Evolutionary conservation across 2,329 filamentous ascomycete species (phyloP), one percentile per base, ranked within the genome.

Genomic region (Parastagonospora avenae): DNA sequence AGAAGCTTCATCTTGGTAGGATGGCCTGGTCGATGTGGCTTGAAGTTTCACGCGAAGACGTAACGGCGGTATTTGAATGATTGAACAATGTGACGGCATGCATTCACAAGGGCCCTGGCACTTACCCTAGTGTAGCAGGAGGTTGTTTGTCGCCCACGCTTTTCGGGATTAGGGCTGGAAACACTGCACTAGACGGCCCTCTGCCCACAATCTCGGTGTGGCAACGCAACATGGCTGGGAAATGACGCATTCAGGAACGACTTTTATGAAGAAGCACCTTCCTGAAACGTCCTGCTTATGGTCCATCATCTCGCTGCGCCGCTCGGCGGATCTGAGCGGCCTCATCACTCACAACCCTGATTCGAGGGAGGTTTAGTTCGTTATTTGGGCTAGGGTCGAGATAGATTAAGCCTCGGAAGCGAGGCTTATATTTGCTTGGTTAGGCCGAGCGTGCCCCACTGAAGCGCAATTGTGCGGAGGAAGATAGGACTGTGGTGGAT

Each of bases 1-100:
- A 63, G 52, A 52, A 71, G 57, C 64, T 66, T 72, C 70, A 73
- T 73, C 19, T 56, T 71, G 55, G 4, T 48, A 47, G 41, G 11
- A 38, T 48, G 43, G 52, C 16, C 32, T 39, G 47, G 46, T 29
- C 19, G 28, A 47, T 48, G 51, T 32, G 52, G 47, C 33, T 40
- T 51, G 42, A 40, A 48, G 31, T 42, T 5, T 36, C 36, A 39
- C 41, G 45, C 2, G 11, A 14, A 8, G 12, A 14, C 28, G 8
- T 9, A 15, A 19, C 35, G 30, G 48, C 54, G 30, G 35, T 62
- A 64, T 64, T 63, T 66, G 52, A 63, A 59, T 27, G 11, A 30
- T 50, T 27, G 31, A 11, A 33, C 5, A 24, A n/a, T n/a, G 42
- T 56, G 52, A 54, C 57, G 50, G 50, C 49, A 58, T 59, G 24